Evolutionary conservation across 83 land plant species (phyloP), one percentile per base, ranked within the genome.

Genomic region (Diphasiastrum complanatum): DNA sequence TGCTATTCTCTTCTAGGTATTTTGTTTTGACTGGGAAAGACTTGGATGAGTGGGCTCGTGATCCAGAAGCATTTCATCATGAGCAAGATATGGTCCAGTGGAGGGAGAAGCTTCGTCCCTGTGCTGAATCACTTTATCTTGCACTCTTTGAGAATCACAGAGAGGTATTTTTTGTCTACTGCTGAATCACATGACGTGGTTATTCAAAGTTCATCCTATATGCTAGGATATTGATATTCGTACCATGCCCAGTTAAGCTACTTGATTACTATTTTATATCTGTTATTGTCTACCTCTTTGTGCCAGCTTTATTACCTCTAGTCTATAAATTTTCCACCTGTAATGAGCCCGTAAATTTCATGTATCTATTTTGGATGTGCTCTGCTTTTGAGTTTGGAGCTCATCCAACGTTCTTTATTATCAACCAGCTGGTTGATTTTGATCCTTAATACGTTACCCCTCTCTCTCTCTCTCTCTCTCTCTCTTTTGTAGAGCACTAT

Each of bases 11-110:
- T 0, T 23, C 18, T 19, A 55, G 59, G 35, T 55, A 55, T 19
- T 30, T 55, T 55, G 59, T 55, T 18, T 55, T 27, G 26, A 55
- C 38, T 31, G 16, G 35, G 11, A 55, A 55, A 32, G 59, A 55
- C 31, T 1, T 55, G 34, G 59, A 55, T 16, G 59, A 55, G 5
- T 55, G 59, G 59, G 59, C 59, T 10, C 59, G 31, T 24, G 59
- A 55, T 55, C 59, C 59, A 26, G 59, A 55, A 55, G 34, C 18
- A 6, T 55, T 55, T 55, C 34, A 55, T 55, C 59, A 55, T 27
- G 59, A 55, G 34, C 59, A 55, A 32, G 14, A 20, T 55, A 6
- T 55, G 27, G 59, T 55, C 16, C 59, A 55, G 1, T 55, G 35
- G 34, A 20, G 35, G 14, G 59, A 55, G 14, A 55, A 19, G 35